Base-by-base conservation (phyloP, 2,329 filamentous ascomycete species). In the Penicillium palitans region DNA sequence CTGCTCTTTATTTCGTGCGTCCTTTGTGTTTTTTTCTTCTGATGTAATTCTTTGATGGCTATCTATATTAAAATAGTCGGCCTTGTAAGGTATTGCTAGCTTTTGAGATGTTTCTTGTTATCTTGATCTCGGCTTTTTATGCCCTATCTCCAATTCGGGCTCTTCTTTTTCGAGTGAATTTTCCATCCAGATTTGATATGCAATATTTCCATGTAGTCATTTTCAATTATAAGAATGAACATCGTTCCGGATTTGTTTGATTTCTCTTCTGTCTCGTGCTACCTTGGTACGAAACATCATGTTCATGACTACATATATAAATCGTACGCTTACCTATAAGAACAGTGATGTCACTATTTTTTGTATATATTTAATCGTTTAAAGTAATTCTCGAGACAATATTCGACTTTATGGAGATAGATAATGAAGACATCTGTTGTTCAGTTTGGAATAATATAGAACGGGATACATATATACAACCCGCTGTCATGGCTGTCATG, bases 21-120 rank as follows among this genome's bases (percentile, higher is more conserved):
- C 35, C 10, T 27, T 39, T 17, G 17, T 29, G 21, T 3, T 33
- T 41, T 21, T 40, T 50, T n/a, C 39, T 64, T 64, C 55, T 60
- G 55, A 54, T 62, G 60, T 65, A 63, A 52, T 58, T 60, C 46
- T 57, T 62, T 52, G 21, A 35, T 39, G 55, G 45, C 45, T 33
- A 17, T 55, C 10, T 49, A 13, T 35, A 25, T 52, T 25, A 27
- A 44, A 9, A 48, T 42, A 15, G 31, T 47, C 41, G n/a, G 42
- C 35, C 50, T 41, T 42, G 50, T 58, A 55, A 45, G 55, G 55
- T 58, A 58, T 48, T 55, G 45, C 33, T 44, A 8, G 54, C 31
- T 29, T 44, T 27, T 24, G 37, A 24, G 9, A 21, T 42, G n/a
- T 50, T 49, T 40, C 12, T 41, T 21, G 25, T 49, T 45, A 39